These are phyloP conservation scores for Pezicula radicicola DNA, from an alignment of 2,329 filamentous ascomycete species.

Conservation along the genomic window DNA sequence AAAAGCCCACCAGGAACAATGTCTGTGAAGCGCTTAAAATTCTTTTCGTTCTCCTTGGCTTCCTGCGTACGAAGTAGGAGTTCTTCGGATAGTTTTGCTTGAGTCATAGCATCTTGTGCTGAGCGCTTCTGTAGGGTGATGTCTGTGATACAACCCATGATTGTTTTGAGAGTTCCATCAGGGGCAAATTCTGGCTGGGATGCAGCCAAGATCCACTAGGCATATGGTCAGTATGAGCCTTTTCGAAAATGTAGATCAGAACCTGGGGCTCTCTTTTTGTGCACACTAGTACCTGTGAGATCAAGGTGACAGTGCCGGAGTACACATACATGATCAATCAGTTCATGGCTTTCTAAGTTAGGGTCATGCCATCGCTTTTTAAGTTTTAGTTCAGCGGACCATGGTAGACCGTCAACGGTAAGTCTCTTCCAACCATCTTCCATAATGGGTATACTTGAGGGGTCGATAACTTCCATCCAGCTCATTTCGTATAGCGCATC, in stretches of 20 bases:
- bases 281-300: no score
- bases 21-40: constrained; percentile 79
- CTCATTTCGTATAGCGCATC: constrained; percentile 54
- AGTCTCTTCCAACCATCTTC: constrained; percentile 60
- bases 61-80: constrained; percentile 61
- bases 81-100: constrained; percentile 72
- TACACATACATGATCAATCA: constrained; percentile 49
- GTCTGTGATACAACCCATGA: constrained; percentile 78
- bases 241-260: no score
- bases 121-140: constrained; percentile 83
- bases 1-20: constrained; percentile 80
- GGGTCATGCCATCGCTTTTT: constrained; percentile 55
- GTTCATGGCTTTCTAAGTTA: constrained; percentile 43
- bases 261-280: no score
- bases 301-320: no score
- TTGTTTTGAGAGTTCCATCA: constrained; percentile 63
- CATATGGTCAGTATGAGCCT: background rate
- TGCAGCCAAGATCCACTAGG: constrained; percentile 66
- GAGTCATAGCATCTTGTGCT: constrained; percentile 76
- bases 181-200: constrained; percentile 68
- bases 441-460: constrained; percentile 57
- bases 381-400: constrained; percentile 71
- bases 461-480: constrained; percentile 69
- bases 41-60: constrained; percentile 64
- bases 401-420: constrained; percentile 56